A percentile compares a stretch with the other conserved stretches of the same genome.
Conservation (phyloP, 73 alveolate genomes). For the Tetrahymena malaccensis region DNA sequence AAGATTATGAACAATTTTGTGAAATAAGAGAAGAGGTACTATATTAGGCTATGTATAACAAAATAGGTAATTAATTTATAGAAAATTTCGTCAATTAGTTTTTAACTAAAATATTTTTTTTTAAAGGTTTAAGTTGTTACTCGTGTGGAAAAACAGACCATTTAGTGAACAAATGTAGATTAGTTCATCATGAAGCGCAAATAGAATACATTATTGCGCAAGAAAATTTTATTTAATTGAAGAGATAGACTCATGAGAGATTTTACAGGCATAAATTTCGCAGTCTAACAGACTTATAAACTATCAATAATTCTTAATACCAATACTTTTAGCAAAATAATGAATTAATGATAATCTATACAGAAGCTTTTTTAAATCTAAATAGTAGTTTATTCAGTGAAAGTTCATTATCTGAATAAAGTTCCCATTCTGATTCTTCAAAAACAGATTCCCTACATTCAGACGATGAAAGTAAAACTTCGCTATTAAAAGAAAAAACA, state of each 20-base stretch:
- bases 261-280: not conserved
- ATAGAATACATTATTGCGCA: not conserved
- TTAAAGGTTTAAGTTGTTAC: conserved; percentile 51
- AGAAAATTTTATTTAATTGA: not conserved
- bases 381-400: not conserved
- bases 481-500: not conserved
- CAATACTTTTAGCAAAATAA: not conserved
- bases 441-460: not conserved
- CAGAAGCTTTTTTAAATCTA: not conserved
- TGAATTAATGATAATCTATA: not conserved
- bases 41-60: conserved; percentile 50
- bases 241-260: not conserved
- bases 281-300: not conserved
- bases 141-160: conserved; percentile 64
- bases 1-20: not conserved
- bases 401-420: not conserved
- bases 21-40: not conserved
- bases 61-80: conserved; percentile 46
- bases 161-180: conserved; percentile 12
- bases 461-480: not conserved
- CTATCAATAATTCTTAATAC: not conserved
- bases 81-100: not conserved
- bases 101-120: conserved; percentile 15
- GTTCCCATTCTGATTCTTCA: not conserved
- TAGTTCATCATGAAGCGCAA: conserved; percentile 17